phyloP scores from a whole-genome alignment of 257 asterid genomes.

The Solanum pinnatisectum region DNA sequence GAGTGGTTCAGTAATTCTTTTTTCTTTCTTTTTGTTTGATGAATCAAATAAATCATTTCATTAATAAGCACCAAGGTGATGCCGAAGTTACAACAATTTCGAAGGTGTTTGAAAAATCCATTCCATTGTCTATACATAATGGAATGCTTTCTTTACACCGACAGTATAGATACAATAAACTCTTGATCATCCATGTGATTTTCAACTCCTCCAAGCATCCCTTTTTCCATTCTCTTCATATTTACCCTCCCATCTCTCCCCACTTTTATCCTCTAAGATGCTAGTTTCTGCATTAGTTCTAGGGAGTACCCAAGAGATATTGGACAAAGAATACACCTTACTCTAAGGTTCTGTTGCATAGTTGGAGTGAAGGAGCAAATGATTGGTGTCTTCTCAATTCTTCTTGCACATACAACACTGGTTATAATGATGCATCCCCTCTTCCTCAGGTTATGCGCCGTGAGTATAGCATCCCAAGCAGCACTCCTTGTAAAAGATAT shows the following conservation, averaged over 20 bases:
- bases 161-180: not conserved
- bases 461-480: conserved; percentile 7
- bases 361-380: conserved; percentile 4
- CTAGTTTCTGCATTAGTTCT: not conserved
- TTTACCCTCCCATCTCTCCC: not conserved
- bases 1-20: not conserved
- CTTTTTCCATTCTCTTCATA: not conserved
- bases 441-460: conserved; percentile 9
- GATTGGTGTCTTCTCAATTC: conserved; percentile 5
- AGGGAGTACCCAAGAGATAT: not conserved
- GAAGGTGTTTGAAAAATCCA: not conserved
- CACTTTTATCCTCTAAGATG: not conserved
- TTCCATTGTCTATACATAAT: not conserved
- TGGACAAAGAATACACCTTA: not conserved
- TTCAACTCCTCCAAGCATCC: not conserved
- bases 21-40: not conserved
- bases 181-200: not conserved
- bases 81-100: not conserved
- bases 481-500: conserved; percentile 6
- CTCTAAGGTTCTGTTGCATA: not conserved
- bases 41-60: conserved; percentile 1
- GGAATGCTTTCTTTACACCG: conserved; percentile 4
- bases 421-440: conserved; percentile 1
- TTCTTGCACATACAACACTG: not conserved
- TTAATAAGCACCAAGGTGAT: conserved; percentile 1